Conservation (phyloP, 2,329 filamentous ascomycete genomes). For the Exserohilum turcica region DNA sequence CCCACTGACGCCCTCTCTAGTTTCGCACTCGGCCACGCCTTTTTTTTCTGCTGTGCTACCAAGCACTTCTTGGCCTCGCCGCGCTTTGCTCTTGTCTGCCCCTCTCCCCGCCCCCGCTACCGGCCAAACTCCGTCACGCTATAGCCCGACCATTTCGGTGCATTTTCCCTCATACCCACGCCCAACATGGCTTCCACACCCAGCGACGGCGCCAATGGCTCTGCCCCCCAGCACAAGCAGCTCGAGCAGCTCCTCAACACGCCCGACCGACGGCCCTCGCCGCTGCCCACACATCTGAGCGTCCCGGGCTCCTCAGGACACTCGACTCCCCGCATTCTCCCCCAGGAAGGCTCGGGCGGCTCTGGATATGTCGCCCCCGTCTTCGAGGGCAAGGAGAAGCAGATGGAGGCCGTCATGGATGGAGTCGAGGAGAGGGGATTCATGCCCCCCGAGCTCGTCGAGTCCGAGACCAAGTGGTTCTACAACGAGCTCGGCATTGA, state of each 20-base stretch:
- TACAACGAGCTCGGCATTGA: constrained; percentile 98
- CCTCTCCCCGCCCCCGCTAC: constrained; percentile 7
- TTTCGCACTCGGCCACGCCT: constrained; percentile 8
- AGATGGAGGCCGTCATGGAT: constrained; percentile 86
- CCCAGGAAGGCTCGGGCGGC: constrained; percentile 76
- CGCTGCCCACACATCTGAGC: constrained; percentile 84
- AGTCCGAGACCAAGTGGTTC: constrained; percentile 91
- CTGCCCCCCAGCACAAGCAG: constrained; percentile 58
- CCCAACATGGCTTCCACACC: constrained; percentile 42
- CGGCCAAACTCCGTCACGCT: constrained; percentile 1
- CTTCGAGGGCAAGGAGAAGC: constrained; percentile 88
- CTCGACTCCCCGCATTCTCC: constrained; percentile 71
- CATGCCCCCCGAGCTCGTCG: constrained; percentile 81
- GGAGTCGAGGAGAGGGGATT: constrained; percentile 79
- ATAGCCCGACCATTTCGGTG: constrained; percentile 9
- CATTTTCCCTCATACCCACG: constrained; percentile 16
- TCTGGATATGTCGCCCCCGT: constrained; percentile 94
- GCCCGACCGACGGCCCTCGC: constrained; percentile 73
- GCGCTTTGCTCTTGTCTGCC: constrained; percentile 1
- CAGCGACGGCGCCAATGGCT: constrained; percentile 32
- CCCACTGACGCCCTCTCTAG: constrained; percentile 11
- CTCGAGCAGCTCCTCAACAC: constrained; percentile 60
- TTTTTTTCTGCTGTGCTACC: background rate
- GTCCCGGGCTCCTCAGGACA: constrained; percentile 62
- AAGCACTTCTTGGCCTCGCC: no score